Evolutionary conservation across 1,284 basidiomycete genomes (phyloP).

Genomic region (Ustilago sp.): DNA sequence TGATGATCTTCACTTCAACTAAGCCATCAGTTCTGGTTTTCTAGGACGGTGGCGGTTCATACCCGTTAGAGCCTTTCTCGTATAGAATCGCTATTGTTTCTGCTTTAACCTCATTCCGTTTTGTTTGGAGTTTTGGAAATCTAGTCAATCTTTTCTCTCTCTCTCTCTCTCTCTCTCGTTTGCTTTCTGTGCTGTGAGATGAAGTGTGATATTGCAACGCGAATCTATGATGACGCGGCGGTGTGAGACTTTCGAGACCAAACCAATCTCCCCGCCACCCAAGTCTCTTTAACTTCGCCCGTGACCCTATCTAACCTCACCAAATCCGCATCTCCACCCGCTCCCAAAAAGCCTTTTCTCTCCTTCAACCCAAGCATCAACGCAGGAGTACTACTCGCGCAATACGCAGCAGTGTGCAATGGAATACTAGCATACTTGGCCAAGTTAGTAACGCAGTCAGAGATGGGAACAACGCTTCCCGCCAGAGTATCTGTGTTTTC

Average conservation of each 20-base stretch:
- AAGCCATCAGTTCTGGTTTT: background rate
- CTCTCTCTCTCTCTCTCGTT: too few relatives aligned
- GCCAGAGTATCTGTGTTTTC: constrained; percentile 88
- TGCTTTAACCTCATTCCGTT: constrained; percentile 4
- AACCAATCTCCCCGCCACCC: constrained; percentile 77
- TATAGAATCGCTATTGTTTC: background rate
- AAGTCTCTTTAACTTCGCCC: constrained; percentile 80
- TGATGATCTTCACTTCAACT: constrained; percentile 42
- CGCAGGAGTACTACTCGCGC: constrained; percentile 85
- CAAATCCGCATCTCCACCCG: constrained; percentile 83
- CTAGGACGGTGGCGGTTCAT: background rate
- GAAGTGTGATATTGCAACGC: constrained; percentile 1
- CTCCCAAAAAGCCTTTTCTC: constrained; percentile 81
- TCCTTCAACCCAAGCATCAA: constrained; percentile 81
- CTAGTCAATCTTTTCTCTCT: background rate
- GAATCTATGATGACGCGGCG: background rate
- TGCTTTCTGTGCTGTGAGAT: background rate
- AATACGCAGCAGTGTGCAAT: constrained; percentile 83
- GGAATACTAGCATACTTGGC: constrained; percentile 83
- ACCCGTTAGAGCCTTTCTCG: background rate
- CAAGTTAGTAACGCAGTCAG: constrained; percentile 85
- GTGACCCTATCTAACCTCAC: constrained; percentile 78
- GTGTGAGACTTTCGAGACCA: constrained; percentile 14
- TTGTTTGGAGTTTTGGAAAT: background rate
- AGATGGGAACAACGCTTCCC: constrained; percentile 78